These are phyloP conservation scores for Aphanomyces cochlioides DNA, from an alignment of 352 stramenopile species.

Conservation along the genomic window DNA sequence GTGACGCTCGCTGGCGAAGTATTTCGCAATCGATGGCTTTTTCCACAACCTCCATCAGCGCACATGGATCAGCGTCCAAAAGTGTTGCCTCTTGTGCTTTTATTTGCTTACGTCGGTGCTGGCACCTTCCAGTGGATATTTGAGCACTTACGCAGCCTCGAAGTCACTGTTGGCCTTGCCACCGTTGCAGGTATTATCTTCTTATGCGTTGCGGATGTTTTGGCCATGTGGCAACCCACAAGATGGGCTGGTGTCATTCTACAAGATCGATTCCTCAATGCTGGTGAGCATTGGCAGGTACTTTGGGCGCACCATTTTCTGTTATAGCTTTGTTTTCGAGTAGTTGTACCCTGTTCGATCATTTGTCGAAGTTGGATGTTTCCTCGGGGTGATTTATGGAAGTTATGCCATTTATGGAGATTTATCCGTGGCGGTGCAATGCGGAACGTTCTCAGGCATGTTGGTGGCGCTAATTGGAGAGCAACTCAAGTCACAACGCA, in stretches of 20 bases:
- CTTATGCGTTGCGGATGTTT: conserved; percentile 69
- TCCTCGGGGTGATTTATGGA: conserved; percentile 84
- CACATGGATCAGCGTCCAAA: conserved; percentile 32
- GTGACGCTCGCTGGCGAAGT: conserved; percentile 74
- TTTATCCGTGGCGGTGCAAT: conserved; percentile 73
- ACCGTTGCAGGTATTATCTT: conserved; percentile 81
- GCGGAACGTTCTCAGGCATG: conserved; percentile 76
- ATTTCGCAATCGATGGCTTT: conserved; percentile 47
- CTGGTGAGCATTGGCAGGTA: conserved; percentile 61
- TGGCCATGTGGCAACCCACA: conserved; percentile 42
- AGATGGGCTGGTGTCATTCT: conserved; percentile 72
- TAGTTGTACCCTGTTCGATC: conserved; percentile 64
- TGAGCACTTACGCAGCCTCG: conserved; percentile 79
- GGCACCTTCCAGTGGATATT: conserved; percentile 87
- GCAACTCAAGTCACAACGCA: conserved; percentile 45
- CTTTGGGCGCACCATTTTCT: not conserved
- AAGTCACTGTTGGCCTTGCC: conserved; percentile 72
- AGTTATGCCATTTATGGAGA: conserved; percentile 82
- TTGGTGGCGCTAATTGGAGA: conserved; percentile 75
- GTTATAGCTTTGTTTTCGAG: not conserved
- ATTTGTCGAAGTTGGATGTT: conserved; percentile 82
- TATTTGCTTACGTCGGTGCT: conserved; percentile 83
- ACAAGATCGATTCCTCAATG: conserved; percentile 76
- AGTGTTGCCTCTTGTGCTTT: conserved; percentile 50
- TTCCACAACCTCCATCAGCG: not conserved